Evolutionary conservation across 805 yeast species (phyloP), one percentile per base, ranked within the genome.

Genomic region (Candida methanosorbosa): DNA sequence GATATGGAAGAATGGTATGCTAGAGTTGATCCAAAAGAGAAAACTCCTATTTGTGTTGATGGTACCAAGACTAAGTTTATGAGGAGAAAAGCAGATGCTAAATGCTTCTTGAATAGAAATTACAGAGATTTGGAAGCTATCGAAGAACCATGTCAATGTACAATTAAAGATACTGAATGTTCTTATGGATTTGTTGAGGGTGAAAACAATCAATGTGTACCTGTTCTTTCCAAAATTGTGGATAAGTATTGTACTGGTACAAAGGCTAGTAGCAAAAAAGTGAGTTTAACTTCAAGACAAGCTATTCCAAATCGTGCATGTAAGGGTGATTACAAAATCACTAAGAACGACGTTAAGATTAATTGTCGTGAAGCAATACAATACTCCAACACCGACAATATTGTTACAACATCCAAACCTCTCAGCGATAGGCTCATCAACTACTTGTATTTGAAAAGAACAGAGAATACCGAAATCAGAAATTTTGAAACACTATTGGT

Each of bases 1-100:
- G 94, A 85, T 52, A 68, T 77, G 44, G 95, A 85, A 54, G 68
- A 65, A 11, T 71, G 83, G 67, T 63, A 62, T 36, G 78, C 83
- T 1, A 63, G 81, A 43, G 49, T 56, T 2, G 52, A 56, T 15
- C 54, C 52, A 0, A 44, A 44, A 5, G 52, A 56, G 8, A 48
- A 38, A 1, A 44, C 52, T 4, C 68, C 70, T 4, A 39, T 57
- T 40, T 85, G 95, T 61, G 62, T 82, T 15, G 64, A 69, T 58
- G 95, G 95, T 7, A 81, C 74, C 38, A 69, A 63, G 41, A 83
- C 79, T 46, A 70, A 64, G 41, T 78, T 75, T 49, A 52, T 44
- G 30, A 68, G 94, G 54, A 74, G 94, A 60, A 78, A 76, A 46
- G 64, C 65, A 30, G 72, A 68, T 30, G 71, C 88, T 1, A 50